Evolutionary conservation across 2,329 filamentous ascomycete species (phyloP), one percentile per base, ranked within the genome.

Genomic region (Metarhizium sp.): DNA sequence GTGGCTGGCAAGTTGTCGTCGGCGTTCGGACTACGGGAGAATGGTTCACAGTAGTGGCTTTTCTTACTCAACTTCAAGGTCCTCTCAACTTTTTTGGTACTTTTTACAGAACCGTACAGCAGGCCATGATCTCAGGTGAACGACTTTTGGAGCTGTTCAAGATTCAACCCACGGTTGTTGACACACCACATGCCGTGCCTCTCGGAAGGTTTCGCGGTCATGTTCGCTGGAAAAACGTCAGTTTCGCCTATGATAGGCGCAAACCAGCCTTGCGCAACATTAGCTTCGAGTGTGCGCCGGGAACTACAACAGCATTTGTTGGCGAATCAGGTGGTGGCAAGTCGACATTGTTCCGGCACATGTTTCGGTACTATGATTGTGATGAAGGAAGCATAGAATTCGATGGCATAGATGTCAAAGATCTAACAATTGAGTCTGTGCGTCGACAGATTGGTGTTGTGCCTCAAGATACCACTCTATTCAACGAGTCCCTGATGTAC

Each of bases 301-400:
- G 94, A 53, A 96, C 91, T 1, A 97, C 92, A 0, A 99, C 92
- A 6, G 94, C 94, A 0, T 86, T 99, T 60, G 94, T 99, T 18
- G 94, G 94, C 60, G 92, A 97, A 70, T 97, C 92, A 36, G 94
- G 94, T 49, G 94, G 94, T 57, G 94, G 94, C 61, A 99, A 99
- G 71, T 97, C 92, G 2, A 99, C 94, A 0, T 82, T 99, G 30
- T 96, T 99, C 76, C 87, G 94, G 52, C 81, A 97, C 51, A 85
- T 99, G 68, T 97, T 96, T 78, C 88, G 94, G 18, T 99, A 96
- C 72, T 99, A 97, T 76, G 95, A 96, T 67, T 83, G 86, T 54
- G 78, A 85, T 53, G 80, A 84, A 52, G 94, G 94, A 40, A 84
- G 78, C 64, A 95, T 97, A 56, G 82, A 87, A 65, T 77, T 99